Percentiles rank a stretch among this genome's conserved stretches.
Conservation (phyloP, 805 yeast species). For the Yamadazyma nakazawae region DNA sequence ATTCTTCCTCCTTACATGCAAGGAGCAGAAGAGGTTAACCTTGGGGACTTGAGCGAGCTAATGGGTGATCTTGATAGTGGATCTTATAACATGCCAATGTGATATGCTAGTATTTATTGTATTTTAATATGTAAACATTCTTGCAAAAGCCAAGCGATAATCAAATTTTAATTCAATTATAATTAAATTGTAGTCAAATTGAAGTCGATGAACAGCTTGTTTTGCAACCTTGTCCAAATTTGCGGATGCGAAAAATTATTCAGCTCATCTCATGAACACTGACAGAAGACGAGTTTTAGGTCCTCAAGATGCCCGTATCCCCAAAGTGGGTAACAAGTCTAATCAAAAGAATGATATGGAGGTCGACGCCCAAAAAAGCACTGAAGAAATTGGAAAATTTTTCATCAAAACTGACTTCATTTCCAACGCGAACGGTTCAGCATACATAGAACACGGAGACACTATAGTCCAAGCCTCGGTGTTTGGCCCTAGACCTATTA, state of each 20-base stretch:
- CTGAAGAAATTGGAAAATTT: constrained; percentile 36
- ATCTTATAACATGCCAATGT: not conserved
- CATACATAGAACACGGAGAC: constrained; percentile 67
- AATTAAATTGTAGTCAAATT: too few relatives aligned
- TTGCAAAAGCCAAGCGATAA: too few relatives aligned
- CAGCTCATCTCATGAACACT: constrained; percentile 28
- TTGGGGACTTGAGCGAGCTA: constrained; percentile 4
- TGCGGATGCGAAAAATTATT: not conserved
- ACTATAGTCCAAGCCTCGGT: constrained; percentile 66
- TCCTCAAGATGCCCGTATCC: constrained; percentile 59
- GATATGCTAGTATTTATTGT: not conserved
- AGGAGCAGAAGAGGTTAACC: constrained; percentile 17
- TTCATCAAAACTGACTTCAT: constrained; percentile 64
- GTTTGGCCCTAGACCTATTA: constrained; percentile 85
- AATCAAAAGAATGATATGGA: not conserved
- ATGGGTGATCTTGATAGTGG: constrained; percentile 3
- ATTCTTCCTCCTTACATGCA: constrained; percentile 84
- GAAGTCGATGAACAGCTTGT: not conserved
- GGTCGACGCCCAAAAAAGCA: constrained; percentile 8
- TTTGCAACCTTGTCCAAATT: not conserved
- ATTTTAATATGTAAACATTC: not conserved
- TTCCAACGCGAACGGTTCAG: constrained; percentile 76
- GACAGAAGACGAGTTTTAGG: constrained; percentile 90
- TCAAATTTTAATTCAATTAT: too few relatives aligned
- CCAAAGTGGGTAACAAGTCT: constrained; percentile 17